phyloP scores from a whole-genome alignment of 176 grass and related monocot genomes.

The Zizania latifolia region DNA sequence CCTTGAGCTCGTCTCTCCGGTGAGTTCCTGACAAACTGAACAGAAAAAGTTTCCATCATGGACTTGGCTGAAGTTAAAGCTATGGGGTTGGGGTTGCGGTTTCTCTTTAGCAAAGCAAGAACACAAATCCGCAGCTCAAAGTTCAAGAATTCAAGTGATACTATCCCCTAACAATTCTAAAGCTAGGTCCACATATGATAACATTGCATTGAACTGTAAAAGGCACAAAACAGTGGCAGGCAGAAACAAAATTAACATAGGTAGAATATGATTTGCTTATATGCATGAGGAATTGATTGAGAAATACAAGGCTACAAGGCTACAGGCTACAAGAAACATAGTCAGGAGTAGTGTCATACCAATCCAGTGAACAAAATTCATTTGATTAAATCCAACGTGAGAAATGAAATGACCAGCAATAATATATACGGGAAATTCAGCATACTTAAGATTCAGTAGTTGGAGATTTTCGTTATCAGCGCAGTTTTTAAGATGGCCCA shows the following conservation, averaged over 20 bases:
- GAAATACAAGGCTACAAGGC: not conserved
- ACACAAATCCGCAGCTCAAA: not conserved
- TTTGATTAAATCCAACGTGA: slow-evolving; percentile 6
- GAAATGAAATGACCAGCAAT: not conserved
- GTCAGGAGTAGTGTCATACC: slow-evolving; percentile 76
- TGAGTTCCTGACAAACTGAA: no score
- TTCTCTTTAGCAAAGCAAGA: not conserved
- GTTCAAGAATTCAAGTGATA: not conserved
- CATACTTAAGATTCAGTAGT: slow-evolving; percentile 71
- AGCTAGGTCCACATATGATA: not conserved
- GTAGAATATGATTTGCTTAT: not conserved
- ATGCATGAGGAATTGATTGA: slow-evolving; percentile 1
- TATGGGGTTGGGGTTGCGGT: not conserved
- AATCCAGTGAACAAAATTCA: slow-evolving; percentile 32
- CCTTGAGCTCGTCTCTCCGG: no score
- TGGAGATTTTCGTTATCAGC: slow-evolving; percentile 57
- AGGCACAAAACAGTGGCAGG: not conserved
- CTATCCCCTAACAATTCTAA: not conserved
- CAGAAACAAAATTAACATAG: not conserved
- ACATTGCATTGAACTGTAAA: not conserved
- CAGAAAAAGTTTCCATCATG: no score
- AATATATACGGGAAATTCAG: not conserved
- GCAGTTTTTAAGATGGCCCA: slow-evolving; percentile 48
- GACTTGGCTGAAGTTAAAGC: not conserved
- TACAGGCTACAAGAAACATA: no score